Percentiles rank a stretch among this genome's conserved stretches.
Evolutionary conservation across 2,329 filamentous ascomycete genomes (phyloP).

Genomic region (Parasarocladium wereldwijsianum): DNA sequence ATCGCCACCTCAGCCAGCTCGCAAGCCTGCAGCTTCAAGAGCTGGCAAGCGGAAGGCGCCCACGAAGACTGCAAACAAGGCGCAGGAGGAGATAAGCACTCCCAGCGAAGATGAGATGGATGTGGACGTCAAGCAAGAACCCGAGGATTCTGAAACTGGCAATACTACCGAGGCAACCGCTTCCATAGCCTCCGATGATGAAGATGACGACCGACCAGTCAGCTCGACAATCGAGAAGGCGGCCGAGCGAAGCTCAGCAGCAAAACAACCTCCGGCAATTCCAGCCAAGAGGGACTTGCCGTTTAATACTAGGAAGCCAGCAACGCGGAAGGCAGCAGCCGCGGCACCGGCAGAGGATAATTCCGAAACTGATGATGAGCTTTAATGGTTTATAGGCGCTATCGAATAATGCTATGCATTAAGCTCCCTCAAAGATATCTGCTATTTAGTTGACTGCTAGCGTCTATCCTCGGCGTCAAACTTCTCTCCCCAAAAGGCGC

Average conservation of each 20-base stretch:
- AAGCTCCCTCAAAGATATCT: too few species aligned
- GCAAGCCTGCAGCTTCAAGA: slow-evolving; percentile 22
- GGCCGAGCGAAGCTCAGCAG: slow-evolving; percentile 6
- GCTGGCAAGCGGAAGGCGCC: slow-evolving; percentile 35
- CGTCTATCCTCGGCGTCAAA: slow-evolving; percentile 35
- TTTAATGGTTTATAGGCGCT: slow-evolving; percentile 18
- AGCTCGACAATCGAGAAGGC: slow-evolving; percentile 4
- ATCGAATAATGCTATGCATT: not conserved
- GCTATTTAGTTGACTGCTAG: slow-evolving; percentile 8
- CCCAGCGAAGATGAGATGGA: slow-evolving; percentile 37
- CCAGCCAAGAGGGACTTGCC: slow-evolving; percentile 26
- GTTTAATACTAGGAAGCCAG: slow-evolving; percentile 23
- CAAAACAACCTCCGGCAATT: slow-evolving; percentile 17
- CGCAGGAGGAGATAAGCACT: slow-evolving; percentile 24
- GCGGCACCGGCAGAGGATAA: slow-evolving; percentile 30
- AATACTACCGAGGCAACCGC: slow-evolving; percentile 24
- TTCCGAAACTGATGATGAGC: slow-evolving; percentile 43
- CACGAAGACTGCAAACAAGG: slow-evolving; percentile 13
- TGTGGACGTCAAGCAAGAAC: slow-evolving; percentile 23
- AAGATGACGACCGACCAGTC: slow-evolving; percentile 14
- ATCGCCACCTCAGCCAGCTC: slow-evolving; percentile 11
- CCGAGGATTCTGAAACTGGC: slow-evolving; percentile 25
- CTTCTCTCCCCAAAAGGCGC: slow-evolving; percentile 40
- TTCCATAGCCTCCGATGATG: slow-evolving; percentile 27
- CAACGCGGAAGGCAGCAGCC: slow-evolving; percentile 8